Evolutionary conservation across 345 rosid genomes (phyloP), one percentile per base, ranked within the genome.

Genomic region (Linum trigynum): DNA sequence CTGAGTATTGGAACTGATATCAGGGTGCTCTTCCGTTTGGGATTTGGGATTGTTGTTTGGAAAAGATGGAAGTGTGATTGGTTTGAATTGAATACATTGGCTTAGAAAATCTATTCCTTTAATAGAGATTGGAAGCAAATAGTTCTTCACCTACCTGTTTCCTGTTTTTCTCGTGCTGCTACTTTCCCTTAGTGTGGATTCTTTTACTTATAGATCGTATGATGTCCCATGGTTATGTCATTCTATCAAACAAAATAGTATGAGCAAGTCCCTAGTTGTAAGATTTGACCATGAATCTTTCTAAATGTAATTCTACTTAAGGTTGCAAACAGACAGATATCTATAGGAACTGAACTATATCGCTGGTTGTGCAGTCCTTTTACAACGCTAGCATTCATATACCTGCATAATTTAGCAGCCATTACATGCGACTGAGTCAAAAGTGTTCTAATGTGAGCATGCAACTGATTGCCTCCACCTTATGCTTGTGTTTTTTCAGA

Each of bases 401-500:
- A 48, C 36, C n/a, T 39, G n/a, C 3, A 1, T 11, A 39, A 12
- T 40, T 39, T 61, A 3, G 57, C 57, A 39, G 43, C 9, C n/a
- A 23, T 50, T 63, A 6, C 4, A 65, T 77, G 71, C 53, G 68
- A 81, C 81, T 48, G 53, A 6, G 53, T 48, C 32, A 3, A 48
- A 9, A 48, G 1, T 43, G 50, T 43, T 43, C 10, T 7, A 3
- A 43, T 48, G 53, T 15, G 14, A 48, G 53, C 12, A 48, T 48
- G 7, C 1, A 48, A 48, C 11, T 48, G 53, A 48, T 15, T 23
- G 32, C 32, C 32, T 23, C 32, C 32, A 23, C 32, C 32, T 0
- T 2, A 48, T 43, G 53, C 15, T 48, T 15, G 14, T 48, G 9
- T 48, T 7, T 48, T 15, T 7, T 9, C 11, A 95, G 99, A 95